These are phyloP conservation scores for Hysterium pulicare DNA, from an alignment of 2,329 filamentous ascomycete genomes.

Conservation along the genomic window DNA sequence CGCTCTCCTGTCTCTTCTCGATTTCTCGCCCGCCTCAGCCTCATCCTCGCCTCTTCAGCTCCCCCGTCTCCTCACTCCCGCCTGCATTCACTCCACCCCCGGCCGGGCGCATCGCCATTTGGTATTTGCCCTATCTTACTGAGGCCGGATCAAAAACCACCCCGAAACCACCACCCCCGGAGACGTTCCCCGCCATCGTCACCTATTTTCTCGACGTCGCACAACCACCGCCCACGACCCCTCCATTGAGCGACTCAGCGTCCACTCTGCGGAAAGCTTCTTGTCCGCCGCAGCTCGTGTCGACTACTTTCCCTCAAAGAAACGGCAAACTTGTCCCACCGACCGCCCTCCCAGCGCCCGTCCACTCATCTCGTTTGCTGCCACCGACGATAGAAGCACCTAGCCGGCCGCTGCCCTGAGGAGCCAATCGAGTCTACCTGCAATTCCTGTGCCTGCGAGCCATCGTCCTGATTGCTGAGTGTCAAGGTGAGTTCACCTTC, in stretches of 20 bases:
- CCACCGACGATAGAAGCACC: constrained; percentile 7
- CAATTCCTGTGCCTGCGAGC: constrained; percentile 5
- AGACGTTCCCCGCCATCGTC: constrained; percentile 4
- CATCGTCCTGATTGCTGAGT: constrained; percentile 5
- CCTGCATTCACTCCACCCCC: neutral
- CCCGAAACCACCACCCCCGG: neutral
- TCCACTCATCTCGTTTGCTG: constrained; percentile 19
- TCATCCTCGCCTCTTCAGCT: neutral
- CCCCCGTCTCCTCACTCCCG: neutral
- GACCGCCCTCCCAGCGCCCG: constrained; percentile 9
- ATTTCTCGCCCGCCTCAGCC: constrained; percentile 1
- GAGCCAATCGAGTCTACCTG: constrained; percentile 6
- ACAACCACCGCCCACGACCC: constrained; percentile 1
- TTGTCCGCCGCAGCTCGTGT: constrained; percentile 1
- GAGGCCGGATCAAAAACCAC: constrained; percentile 1
- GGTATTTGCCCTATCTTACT: neutral
- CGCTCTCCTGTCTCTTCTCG: constrained; percentile 1
- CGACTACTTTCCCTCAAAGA: constrained; percentile 14
- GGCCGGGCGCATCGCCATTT: neutral
- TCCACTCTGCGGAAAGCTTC: neutral
- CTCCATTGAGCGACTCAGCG: constrained; percentile 7
- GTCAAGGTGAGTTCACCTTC: constrained; percentile 33
- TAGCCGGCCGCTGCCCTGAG: constrained; percentile 5
- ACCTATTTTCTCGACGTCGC: neutral
- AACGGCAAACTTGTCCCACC: constrained; percentile 25